phyloP scores from a whole-genome alignment of 2,329 filamentous ascomycete genomes.

The Ascochyta pisi region DNA sequence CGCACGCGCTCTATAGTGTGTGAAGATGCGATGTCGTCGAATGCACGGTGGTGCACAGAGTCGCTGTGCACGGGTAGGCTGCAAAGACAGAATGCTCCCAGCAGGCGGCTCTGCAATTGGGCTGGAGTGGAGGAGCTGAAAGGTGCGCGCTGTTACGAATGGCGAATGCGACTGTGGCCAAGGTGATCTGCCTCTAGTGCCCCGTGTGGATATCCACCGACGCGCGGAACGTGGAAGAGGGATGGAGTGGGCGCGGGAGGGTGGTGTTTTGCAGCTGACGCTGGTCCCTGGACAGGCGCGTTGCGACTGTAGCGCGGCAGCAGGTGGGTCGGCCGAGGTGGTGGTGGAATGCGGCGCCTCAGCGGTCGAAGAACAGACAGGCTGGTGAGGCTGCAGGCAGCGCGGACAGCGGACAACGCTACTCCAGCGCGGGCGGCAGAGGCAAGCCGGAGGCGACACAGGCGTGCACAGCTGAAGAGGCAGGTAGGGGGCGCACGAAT shows the following conservation, averaged over 20 bases:
- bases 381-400: constrained; percentile 26
- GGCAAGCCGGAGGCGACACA: constrained; percentile 1
- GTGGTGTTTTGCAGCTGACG: constrained; percentile 6
- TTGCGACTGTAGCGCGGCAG: constrained; percentile 16
- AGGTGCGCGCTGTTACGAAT: constrained; percentile 15
- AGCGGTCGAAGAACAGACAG: constrained; percentile 17
- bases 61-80: constrained; percentile 19
- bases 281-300: constrained; percentile 10
- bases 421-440: constrained; percentile 10
- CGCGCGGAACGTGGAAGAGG: constrained; percentile 8
- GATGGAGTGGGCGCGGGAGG: constrained; percentile 6
- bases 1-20: constrained; percentile 17
- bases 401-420: constrained; percentile 4
- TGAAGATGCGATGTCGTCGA: constrained; percentile 7
- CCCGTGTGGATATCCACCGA: constrained; percentile 13
- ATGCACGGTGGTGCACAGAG: constrained; percentile 22
- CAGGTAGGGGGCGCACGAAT: not conserved
- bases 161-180: constrained; percentile 21
- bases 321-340: constrained; percentile 21
- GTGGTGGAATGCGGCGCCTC: constrained; percentile 24
- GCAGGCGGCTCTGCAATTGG: constrained; percentile 29
- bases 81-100: constrained; percentile 13
- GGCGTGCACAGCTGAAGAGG: not conserved
- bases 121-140: constrained; percentile 12
- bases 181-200: constrained; percentile 21